Evolutionary conservation across 2,329 filamentous ascomycete species (phyloP), one percentile per base, ranked within the genome.

Genomic region (Trichoderma pleuroti): DNA sequence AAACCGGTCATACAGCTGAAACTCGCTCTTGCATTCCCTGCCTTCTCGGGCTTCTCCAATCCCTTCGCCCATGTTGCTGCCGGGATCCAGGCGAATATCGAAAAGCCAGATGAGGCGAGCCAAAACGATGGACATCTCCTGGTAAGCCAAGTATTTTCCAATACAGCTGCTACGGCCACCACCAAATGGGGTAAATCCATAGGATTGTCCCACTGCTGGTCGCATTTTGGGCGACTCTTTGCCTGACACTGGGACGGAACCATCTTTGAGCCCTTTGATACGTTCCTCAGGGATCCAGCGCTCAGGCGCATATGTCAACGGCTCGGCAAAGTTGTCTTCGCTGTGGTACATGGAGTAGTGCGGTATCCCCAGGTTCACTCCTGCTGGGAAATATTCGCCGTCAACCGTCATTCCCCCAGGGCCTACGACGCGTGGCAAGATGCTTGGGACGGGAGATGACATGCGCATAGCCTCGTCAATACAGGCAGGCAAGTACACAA

Each of bases 401-500:
- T 73, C 69, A 18, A 73, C 66, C 4, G 63, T 60, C 10, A 72
- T 46, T 3, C 72, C 72, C 30, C 64, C 71, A 10, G 49, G 39
- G 10, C 57, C 63, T 24, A 71, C 69, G 24, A 54, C 67, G 4
- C 72, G 71, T 21, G 71, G 71, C 24, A 72, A 30, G 28, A 70
- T 68, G 32, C 68, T 70, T 9, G 69, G 68, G 9, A 72, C 68
- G 6, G 72, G 71, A 11, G 68, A 49, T 24, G 68, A 71, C 24
- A 72, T 59, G 7, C 72, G 68, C 71, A 72, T 72, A 16, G 71
- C 71, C 59, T 73, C 72, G 32, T 73, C 72, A 32, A 73, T 72
- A 39, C 72, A 73, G 14, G 72, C 71, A 5, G 61, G 61, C 54
- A 73, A 54, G 54, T 72, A 73, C 4, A 21, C 72, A 21, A 70